Percentiles rank a stretch among this genome's conserved stretches.
Conservation (phyloP, 1,284 basidiomycete genomes). For the Malassezia equina region DNA sequence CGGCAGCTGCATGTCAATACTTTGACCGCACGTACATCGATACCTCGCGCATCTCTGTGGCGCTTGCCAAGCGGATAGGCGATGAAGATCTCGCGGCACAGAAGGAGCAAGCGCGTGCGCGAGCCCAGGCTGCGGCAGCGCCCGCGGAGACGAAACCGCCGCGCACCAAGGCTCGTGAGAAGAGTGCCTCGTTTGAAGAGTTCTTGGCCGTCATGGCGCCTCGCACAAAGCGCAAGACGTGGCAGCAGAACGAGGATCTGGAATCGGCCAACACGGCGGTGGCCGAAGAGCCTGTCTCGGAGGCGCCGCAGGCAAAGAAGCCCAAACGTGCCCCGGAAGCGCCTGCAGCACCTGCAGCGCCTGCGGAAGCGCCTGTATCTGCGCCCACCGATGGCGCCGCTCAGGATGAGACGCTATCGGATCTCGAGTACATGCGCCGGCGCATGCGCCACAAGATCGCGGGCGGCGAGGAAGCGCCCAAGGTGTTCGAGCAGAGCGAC, state of each 20-base stretch:
- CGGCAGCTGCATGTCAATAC: conserved; percentile 65
- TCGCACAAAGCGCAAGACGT: conserved; percentile 37
- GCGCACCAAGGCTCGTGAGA: conserved; percentile 18
- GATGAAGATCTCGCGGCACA: conserved; percentile 21
- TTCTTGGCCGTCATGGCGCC: conserved; percentile 45
- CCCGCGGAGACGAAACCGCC: neutral
- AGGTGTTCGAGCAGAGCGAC: conserved; percentile 39
- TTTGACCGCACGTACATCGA: conserved; percentile 65
- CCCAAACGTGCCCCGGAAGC: conserved; percentile 13
- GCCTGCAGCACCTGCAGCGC: conserved; percentile 1
- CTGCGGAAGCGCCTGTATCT: conserved; percentile 9
- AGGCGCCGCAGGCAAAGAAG: conserved; percentile 22
- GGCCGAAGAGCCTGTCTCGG: conserved; percentile 1
- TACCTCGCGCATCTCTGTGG: conserved; percentile 61
- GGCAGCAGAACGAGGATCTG: conserved; percentile 38
- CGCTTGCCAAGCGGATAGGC: conserved; percentile 57
- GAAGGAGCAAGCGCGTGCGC: neutral
- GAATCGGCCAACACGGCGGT: conserved; percentile 15
- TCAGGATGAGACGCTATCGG: conserved; percentile 38
- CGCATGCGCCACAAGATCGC: conserved; percentile 48
- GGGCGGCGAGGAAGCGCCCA: conserved; percentile 19
- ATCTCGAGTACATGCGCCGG: conserved; percentile 49
- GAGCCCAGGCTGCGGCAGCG: neutral
- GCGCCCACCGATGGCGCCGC: conserved; percentile 23
- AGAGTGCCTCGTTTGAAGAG: conserved; percentile 35